Evolutionary conservation across 2,329 filamentous ascomycete species (phyloP), one percentile per base, ranked within the genome.

Genomic region (Dothistroma pini): DNA sequence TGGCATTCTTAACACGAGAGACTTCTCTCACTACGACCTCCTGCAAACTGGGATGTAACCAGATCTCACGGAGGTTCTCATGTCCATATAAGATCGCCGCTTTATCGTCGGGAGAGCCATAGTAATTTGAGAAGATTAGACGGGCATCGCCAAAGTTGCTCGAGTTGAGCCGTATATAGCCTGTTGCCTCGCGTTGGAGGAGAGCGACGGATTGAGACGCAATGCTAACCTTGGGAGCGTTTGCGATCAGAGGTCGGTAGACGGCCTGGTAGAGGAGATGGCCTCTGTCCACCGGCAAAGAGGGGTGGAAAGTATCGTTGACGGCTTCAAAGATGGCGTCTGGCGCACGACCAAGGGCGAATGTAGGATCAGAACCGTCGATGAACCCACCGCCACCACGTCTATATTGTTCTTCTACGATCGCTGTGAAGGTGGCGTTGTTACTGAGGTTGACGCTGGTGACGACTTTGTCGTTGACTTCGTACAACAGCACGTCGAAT

Each of bases 141-240:
- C 88, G 88, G 4, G 79, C 76, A 58, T 89, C 86, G 0, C 83
- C 81, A 0, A 87, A 87, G 68, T 90, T 82, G 0, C 81, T 74
- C 0, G 83, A 86, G 14, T 49, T 52, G 29, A 63, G 55, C 4
- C 49, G 50, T 9, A 63, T 14, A 21, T 48, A 52, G n/a, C 61
- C 61, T 76, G 77, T 4, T 90, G 81, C 4, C 72, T 80, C 4
- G 90, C 87, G 2, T 79, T 82, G 11, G 51, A 84, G 71, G 64
- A 84, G 58, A n/a, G 61, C 58, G 1, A 58, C 61, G 41, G 54
- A 63, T 1, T 51, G 21, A 10, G 49, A 54, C 4, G 58, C 38
- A 5, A 57, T 54, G 47, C 54, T 60, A 16, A 44, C 22, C 14
- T 60, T 63, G 12, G 61, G 54, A 16, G 49, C 35, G 8, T 25